phyloP scores from a whole-genome alignment of 1,284 basidiomycete genomes.

The Papiliotrema laurentii region DNA sequence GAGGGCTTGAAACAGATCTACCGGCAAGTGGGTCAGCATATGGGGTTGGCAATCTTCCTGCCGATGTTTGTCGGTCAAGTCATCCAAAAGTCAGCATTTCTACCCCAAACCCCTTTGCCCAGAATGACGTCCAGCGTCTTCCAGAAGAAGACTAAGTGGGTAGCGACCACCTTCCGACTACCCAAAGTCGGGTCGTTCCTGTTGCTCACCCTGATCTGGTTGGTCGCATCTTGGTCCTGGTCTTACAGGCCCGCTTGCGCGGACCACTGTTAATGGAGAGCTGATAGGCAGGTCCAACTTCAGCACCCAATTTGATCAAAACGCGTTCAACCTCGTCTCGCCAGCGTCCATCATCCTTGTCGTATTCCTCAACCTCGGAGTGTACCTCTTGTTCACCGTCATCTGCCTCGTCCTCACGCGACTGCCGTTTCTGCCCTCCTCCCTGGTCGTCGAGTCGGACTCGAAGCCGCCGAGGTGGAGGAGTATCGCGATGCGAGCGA shows the following conservation, averaged over 20 bases:
- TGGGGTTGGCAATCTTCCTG: conserved; percentile 31
- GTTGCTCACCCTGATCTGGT: conserved; percentile 26
- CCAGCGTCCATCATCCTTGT: conserved; percentile 18
- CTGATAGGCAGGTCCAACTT: conserved; percentile 11
- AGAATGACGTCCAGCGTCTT: conserved; percentile 9
- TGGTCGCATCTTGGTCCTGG: background rate
- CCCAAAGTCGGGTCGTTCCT: conserved; percentile 27
- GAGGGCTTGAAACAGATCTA: conserved; percentile 33
- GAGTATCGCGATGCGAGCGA: background rate
- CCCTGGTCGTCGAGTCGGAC: background rate
- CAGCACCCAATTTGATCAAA: conserved; percentile 18
- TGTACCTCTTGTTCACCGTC: conserved; percentile 20
- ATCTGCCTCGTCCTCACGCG: conserved; percentile 16
- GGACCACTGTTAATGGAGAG: too few relatives aligned
- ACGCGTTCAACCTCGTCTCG: conserved; percentile 19
- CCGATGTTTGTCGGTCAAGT: conserved; percentile 29
- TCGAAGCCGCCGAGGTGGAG: background rate
- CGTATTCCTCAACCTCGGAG: conserved; percentile 18
- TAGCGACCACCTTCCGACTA: conserved; percentile 22
- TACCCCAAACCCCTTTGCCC: background rate
- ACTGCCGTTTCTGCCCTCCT: conserved; percentile 13
- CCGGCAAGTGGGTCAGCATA: conserved; percentile 28
- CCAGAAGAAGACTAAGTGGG: conserved; percentile 26
- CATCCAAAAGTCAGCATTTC: conserved; percentile 16
- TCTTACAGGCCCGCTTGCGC: too few relatives aligned